Evolutionary conservation across 2,329 filamentous ascomycete species (phyloP), one percentile per base, ranked within the genome.

Genomic region (Penicillium rolfsii): DNA sequence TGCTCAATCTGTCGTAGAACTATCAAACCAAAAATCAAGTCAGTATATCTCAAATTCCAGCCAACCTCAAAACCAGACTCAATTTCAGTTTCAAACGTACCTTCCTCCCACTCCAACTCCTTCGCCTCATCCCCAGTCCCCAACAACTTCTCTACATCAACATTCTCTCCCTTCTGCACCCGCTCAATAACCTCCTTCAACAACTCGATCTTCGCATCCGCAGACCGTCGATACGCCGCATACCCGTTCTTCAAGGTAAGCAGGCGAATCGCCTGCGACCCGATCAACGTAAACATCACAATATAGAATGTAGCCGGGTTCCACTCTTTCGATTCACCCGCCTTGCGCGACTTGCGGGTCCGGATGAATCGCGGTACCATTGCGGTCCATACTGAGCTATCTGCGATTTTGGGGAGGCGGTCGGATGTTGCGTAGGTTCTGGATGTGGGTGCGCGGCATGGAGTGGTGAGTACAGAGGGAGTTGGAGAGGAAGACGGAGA

Each of bases 221-320:
- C 89, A 67, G 88, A 87, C 54, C 93, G 87, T 71, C 83, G 86
- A 69, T 90, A 93, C 9, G 88, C 86, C 35, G 84, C 82, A 71
- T 88, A 90, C 54, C 93, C 89, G 68, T 90, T 91, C 70, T 89
- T 89, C 70, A 98, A 76, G 38, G 88, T 84, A 71, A 99, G 89
- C 83, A 95, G 91, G 71, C 97, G 91, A 69, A 99, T 97, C 14
- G 94, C 91, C 83, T 97, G 96, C 63, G 92, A 97, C 4, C 96
- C 96, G 65, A 98, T 94, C 64, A 98, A 84, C 43, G 93, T 81
- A 71, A 93, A 93, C 64, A 94, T 91, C 69, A 88, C 81, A 67
- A 94, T 91, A 75, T 89, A 95, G 71, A 92, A 94, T 0, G 89
- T 93, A 22, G 90, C 90, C 2, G 91, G 90, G 68, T 94, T 94